These are phyloP conservation scores for Nemania abortiva DNA, from an alignment of 2,329 filamentous ascomycete genomes.

Conservation along the genomic window DNA sequence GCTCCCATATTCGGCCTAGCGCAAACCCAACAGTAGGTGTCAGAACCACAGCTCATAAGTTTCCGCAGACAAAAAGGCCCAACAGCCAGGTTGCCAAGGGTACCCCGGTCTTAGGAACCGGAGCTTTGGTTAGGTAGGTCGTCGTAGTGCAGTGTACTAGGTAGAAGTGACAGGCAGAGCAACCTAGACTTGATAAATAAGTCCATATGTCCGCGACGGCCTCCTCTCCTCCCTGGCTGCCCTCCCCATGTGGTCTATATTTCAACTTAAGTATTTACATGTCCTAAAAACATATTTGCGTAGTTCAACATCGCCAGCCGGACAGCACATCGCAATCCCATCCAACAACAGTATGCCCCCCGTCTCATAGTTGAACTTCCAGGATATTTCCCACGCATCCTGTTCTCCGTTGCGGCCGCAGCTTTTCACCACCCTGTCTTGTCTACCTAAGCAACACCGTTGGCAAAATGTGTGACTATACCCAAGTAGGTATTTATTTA, in stretches of 20 bases:
- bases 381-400: background rate
- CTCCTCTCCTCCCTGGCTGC: conserved; percentile 2
- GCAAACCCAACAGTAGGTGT: conserved; percentile 7
- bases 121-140: conserved; percentile 30
- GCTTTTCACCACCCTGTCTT: background rate
- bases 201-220: conserved; percentile 23
- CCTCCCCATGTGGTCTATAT: conserved; percentile 15
- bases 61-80: conserved; percentile 26
- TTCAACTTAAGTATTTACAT: background rate
- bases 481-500: conserved; percentile 45
- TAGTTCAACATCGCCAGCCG: background rate
- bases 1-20: conserved; percentile 16
- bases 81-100: conserved; percentile 30
- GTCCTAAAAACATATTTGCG: background rate
- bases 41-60: conserved; percentile 27
- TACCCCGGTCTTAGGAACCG: conserved; percentile 29
- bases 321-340: background rate
- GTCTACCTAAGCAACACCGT: background rate
- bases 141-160: conserved; percentile 1
- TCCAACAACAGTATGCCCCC: background rate
- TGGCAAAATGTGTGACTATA: conserved; percentile 52
- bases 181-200: conserved; percentile 33
- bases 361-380: background rate
- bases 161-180: conserved; percentile 16
- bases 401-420: background rate